Evolutionary conservation across 345 rosid genomes (phyloP), one percentile per base, ranked within the genome.

Genomic region (Citrus unshiu): DNA sequence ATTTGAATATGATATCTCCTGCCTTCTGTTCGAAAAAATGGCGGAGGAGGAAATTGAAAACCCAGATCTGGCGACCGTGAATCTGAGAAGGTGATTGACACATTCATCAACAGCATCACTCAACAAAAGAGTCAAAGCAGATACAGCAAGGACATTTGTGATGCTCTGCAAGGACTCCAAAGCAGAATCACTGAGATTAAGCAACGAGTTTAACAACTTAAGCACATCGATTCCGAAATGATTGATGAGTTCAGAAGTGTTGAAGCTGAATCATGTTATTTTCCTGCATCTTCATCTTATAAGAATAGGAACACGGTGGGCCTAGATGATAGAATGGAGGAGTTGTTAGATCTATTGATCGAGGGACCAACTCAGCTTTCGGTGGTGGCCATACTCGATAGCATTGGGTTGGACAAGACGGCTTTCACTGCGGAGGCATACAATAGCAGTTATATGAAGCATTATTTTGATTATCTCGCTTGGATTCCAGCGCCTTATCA

Each of bases 11-110:
- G 34, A 49, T 0, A 27, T 3, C 2, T 3, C 9, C 25, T 12
- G 2, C 0, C 18, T 9, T 61, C 5, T 61, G 29, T 0, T 9
- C 3, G 7, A 61, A 25, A 12, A 8, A 0, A 2, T 24, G 0
- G 32, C 7, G 9, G 7, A 9, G 3, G 6, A 0, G 0, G 9
- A 40, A 40, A 49, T 16, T 49, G 19, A 14, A 0, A 0, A 3
- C 56, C 19, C 56, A 49, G 19, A 61, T 10, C 13, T 13, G 0
- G 0, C 1, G 35, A 37, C 40, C 9, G 2, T 37, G 6, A 49
- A 46, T 27, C 60, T 7, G 72, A 68, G 54, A 39, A 4, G 24
- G 72, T 12, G 9, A 68, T 68, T 27, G 59, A 70, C 60, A 49
- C 59, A 14, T 46, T 69, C 73, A 2, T 27, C 18, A 21, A 2